Base-by-base conservation (phyloP, 2,329 filamentous ascomycete genomes). In the Fusarium tupiense region DNA sequence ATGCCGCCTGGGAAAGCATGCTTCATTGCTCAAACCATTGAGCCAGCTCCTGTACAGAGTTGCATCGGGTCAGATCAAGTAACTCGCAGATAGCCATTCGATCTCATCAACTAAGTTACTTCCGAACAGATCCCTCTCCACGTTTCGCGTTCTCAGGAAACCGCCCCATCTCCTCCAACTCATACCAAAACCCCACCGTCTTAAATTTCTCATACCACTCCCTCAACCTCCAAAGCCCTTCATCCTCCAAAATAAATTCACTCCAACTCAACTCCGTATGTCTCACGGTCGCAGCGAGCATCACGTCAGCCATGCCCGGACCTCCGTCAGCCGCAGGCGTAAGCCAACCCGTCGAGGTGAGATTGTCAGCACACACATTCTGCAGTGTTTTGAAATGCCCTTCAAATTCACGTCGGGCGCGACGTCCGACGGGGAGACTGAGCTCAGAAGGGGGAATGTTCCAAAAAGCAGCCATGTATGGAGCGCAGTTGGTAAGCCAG, bases 51-150 rank as follows among this genome's bases (percentile, higher is more conserved):
- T 11, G 31, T 8, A 24, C 8, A 13, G 11, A 8, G 16, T 5
- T 50, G 22, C 22, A 50, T 24, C 2, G 11, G 5, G 29, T 10
- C 5, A 40, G 11, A 14, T 16, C 10, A 19, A 29, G 13, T 6
- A 38, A n/a, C 6, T 17, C 3, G 1, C 4, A 6, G 6, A 22
- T 4, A 0, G 2, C 11, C 4, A 3, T 10, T 5, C 6, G 1
- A 3, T 10, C 13, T 5, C 6, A 3, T 13, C 10, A 24, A 5
- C 31, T 62, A 33, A 33, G 31, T 33, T 33, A 60, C 22, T 60
- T 63, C 17, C 22, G 53, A 11, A 63, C 53, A 4, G 61, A 63
- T 1, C 61, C 53, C 12, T 60, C 33, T 0, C 61, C 61, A 17
- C 41, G 61, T 38, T n/a, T 38, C 10, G 41, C 31, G 5, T 19